Percentiles rank a stretch among this genome's conserved stretches.
These are phyloP conservation scores for Syzygium syzygioides DNA, from an alignment of 441 rosid species.

Conservation along the genomic window DNA sequence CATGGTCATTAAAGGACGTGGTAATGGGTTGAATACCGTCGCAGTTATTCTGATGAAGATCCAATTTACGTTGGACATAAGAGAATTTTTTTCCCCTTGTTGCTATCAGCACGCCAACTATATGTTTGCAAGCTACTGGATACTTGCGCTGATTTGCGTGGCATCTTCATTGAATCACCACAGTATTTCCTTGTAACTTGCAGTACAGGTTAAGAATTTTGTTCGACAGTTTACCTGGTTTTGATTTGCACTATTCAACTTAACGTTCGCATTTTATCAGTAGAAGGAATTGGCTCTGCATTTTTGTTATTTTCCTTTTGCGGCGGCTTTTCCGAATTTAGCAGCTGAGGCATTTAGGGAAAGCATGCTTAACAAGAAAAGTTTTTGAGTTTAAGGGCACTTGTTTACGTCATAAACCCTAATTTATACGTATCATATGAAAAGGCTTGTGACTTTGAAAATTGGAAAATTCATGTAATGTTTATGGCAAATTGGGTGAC, in stretches of 20 bases:
- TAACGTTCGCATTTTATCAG: not conserved
- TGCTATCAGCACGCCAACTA: not conserved
- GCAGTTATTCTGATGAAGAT: not conserved
- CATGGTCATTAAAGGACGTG: not conserved
- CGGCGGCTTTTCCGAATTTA: not conserved
- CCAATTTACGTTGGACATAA: rapidly evolving
- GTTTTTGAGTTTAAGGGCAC: not conserved
- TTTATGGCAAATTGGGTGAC: not conserved
- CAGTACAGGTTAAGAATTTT: not conserved
- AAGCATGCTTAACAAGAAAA: not conserved
- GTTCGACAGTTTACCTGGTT: not conserved
- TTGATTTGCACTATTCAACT: not conserved
- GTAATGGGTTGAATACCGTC: not conserved
- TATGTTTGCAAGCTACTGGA: not conserved
- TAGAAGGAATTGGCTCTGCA: not conserved
- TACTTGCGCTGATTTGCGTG: not conserved
- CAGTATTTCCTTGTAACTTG: not conserved
- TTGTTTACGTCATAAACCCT: not conserved
- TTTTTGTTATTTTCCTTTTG: not conserved
- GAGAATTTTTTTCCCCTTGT: not conserved
- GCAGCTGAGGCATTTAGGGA: not conserved
- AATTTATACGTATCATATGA: not conserved
- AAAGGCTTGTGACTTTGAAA: not conserved
- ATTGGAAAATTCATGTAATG: not conserved
- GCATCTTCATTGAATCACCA: not conserved